Conservation (phyloP, 1,284 basidiomycete genomes). For the Phellinidium pouzarii region DNA sequence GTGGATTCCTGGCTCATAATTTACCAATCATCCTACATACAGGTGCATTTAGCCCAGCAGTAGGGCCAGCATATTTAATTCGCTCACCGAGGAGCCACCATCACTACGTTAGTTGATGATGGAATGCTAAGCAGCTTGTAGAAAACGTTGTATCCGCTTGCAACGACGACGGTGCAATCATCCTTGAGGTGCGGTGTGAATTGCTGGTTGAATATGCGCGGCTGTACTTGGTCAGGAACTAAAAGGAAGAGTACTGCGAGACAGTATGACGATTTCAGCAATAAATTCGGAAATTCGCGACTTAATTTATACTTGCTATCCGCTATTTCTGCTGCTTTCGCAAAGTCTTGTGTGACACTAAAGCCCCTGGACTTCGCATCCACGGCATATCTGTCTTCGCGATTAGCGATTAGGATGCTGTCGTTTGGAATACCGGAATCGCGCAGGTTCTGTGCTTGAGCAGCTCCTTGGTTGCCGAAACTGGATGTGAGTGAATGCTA, state of each 20-base stretch:
- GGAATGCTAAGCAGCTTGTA: conserved; percentile 52
- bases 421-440: conserved; percentile 58
- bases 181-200: conserved; percentile 46
- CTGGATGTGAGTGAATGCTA: conserved; percentile 28
- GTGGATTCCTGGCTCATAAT: neutral
- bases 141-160: conserved; percentile 61
- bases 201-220: conserved; percentile 50
- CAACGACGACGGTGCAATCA: conserved; percentile 46
- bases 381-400: conserved; percentile 49
- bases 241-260: conserved; percentile 49
- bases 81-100: conserved; percentile 55
- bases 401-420: conserved; percentile 52
- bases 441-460: conserved; percentile 60
- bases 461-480: conserved; percentile 62
- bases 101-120: conserved; percentile 52
- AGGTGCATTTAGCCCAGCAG: neutral
- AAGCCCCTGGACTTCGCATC: conserved; percentile 53
- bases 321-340: conserved; percentile 47
- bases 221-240: conserved; percentile 59
- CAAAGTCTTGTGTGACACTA: conserved; percentile 50
- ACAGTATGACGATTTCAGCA: no score
- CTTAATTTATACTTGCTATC: conserved; percentile 36
- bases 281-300: neutral
- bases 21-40: conserved; percentile 20
- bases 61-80: neutral